Evolutionary conservation across 441 rosid species (phyloP).

Genomic region (Gossypium schwendimanii): DNA sequence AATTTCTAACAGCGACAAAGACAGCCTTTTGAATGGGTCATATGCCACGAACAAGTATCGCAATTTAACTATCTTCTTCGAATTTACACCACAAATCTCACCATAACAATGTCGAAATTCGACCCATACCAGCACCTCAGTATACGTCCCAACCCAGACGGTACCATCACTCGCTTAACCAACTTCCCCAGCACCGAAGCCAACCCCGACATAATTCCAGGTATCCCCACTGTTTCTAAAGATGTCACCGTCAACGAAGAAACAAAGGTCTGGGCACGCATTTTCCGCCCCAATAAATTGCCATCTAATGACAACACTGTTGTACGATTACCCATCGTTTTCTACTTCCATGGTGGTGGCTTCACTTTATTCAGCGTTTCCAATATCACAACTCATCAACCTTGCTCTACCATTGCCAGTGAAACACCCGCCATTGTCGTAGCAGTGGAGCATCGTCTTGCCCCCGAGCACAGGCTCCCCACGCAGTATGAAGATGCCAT

Average conservation of each 20-base stretch:
- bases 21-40: background rate
- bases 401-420: constrained; percentile 6
- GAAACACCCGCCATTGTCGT: constrained; percentile 22
- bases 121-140: constrained; percentile 28
- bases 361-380: constrained; percentile 15
- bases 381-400: background rate
- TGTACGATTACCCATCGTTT: constrained; percentile 28
- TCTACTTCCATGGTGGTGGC: constrained; percentile 27
- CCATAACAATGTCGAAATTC: constrained; percentile 16
- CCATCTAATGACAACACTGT: constrained; percentile 26
- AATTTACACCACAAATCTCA: background rate
- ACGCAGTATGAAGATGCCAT: constrained; percentile 34
- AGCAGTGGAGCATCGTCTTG: constrained; percentile 24
- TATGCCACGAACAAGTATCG: background rate
- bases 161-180: constrained; percentile 11
- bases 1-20: background rate
- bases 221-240: constrained; percentile 29
- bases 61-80: background rate
- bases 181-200: constrained; percentile 9
- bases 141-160: constrained; percentile 24
- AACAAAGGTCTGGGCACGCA: constrained; percentile 25
- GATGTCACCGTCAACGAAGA: constrained; percentile 27
- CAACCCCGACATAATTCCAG: constrained; percentile 18
- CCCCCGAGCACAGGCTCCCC: constrained; percentile 33
- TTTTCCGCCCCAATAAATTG: constrained; percentile 23